Conservation (phyloP, 1,284 basidiomycete species). For the Heterobasidion annosum region DNA sequence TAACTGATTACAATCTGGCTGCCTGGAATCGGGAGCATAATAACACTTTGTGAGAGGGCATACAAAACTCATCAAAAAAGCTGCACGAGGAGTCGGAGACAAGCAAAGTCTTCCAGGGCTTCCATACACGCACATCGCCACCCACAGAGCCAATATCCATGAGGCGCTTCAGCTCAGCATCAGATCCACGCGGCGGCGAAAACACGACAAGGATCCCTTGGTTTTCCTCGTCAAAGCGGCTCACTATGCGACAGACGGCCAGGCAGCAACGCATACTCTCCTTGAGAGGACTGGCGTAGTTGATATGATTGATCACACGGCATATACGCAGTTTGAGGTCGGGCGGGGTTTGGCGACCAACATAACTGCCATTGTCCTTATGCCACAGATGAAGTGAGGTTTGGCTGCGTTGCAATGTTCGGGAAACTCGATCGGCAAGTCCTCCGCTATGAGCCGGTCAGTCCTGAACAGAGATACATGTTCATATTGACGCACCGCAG, state of each 20-base stretch:
- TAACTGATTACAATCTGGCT: too few relatives aligned
- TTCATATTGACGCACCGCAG: constrained; percentile 17
- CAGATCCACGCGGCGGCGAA: neutral
- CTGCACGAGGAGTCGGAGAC: neutral
- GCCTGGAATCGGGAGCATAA: neutral
- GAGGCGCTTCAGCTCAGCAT: neutral
- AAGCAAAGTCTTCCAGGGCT: neutral
- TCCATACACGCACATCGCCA: constrained; percentile 3
- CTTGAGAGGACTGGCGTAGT: neutral
- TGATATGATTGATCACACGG: neutral
- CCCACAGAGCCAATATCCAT: neutral
- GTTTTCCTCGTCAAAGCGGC: neutral
- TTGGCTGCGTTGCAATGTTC: constrained; percentile 26
- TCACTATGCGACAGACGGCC: constrained; percentile 2
- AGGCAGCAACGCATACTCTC: constrained; percentile 1
- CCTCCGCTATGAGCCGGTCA: constrained; percentile 28
- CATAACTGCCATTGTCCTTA: constrained; percentile 27
- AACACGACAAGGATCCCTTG: constrained; percentile 2
- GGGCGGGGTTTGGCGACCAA: constrained; percentile 1
- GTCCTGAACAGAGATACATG: neutral
- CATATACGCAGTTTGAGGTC: constrained; percentile 5
- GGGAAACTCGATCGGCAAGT: constrained; percentile 35
- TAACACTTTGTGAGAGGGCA: neutral
- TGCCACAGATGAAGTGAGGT: constrained; percentile 41
- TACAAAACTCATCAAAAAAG: neutral